A percentile compares a stretch with the other conserved stretches of the same genome.
Evolutionary conservation across 257 asterid species (phyloP).

Genomic region (Solanum pennellii): DNA sequence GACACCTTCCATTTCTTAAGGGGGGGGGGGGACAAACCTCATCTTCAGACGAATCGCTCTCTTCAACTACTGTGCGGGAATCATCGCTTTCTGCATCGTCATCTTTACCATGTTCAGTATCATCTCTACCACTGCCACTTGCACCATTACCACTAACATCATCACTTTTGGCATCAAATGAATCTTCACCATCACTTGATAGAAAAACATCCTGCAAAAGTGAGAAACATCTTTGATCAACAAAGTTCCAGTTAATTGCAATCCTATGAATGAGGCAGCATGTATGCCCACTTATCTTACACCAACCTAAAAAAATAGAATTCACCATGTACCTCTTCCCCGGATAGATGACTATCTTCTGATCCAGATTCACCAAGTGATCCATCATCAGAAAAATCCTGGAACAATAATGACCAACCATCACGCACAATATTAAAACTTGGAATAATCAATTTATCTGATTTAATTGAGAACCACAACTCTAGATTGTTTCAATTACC

Average conservation of each 20-base stretch:
- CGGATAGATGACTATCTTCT: slow-evolving; percentile 25
- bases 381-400: slow-evolving; percentile 41
- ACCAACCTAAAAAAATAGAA: neutral
- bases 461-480: neutral
- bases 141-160: neutral
- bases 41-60: slow-evolving; percentile 83
- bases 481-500: neutral
- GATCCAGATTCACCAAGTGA: slow-evolving; percentile 33
- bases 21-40: slow-evolving; percentile 32
- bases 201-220: slow-evolving; percentile 28
- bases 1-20: neutral
- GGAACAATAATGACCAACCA: neutral
- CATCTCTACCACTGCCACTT: slow-evolving; percentile 9
- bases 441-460: neutral
- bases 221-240: neutral
- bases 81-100: slow-evolving; percentile 29
- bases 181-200: slow-evolving; percentile 24
- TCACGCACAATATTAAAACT: neutral
- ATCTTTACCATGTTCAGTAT: slow-evolving; percentile 5
- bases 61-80: slow-evolving; percentile 38
- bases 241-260: neutral
- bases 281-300: neutral
- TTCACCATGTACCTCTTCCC: slow-evolving; percentile 47
- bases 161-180: neutral
- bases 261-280: neutral